These are phyloP conservation scores for Purpureocillium lavendulum DNA, from an alignment of 2,329 filamentous ascomycete species.

Conservation along the genomic window DNA sequence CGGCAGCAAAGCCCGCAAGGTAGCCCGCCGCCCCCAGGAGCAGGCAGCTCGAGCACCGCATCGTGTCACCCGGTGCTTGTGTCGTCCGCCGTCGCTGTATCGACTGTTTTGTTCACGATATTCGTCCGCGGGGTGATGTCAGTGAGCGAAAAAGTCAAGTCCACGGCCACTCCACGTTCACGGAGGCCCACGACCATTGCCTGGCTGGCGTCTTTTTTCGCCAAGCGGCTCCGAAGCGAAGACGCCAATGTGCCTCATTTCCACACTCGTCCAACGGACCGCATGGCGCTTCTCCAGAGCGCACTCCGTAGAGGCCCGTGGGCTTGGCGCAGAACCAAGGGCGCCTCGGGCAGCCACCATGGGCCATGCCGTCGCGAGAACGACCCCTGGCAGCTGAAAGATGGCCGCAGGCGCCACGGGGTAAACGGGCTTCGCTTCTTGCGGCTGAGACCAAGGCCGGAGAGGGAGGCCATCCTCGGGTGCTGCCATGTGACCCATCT, in stretches of 20 bases:
- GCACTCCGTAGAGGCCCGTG: neutral
- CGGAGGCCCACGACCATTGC: too few species aligned
- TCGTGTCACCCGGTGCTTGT: neutral
- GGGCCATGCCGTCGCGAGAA: too few species aligned
- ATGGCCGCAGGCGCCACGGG: neutral
- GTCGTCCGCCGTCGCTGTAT: neutral
- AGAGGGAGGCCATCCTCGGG: too few species aligned
- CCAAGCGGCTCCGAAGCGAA: too few species aligned
- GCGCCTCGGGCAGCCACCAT: neutral
- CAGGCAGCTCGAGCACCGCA: neutral
- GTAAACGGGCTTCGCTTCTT: too few species aligned
- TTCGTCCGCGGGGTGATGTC: neutral
- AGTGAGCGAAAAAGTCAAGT: neutral
- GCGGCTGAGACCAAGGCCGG: too few species aligned
- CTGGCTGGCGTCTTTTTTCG: too few species aligned
- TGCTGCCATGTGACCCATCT: neutral
- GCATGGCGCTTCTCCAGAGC: too few species aligned
- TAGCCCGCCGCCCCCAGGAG: neutral
- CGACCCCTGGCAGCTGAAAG: slow-evolving; percentile 1
- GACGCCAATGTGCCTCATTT: too few species aligned
- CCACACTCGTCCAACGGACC: too few species aligned
- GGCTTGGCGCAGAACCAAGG: neutral
- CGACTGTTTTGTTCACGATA: too few species aligned
- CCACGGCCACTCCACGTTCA: too few species aligned
- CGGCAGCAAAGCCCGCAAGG: neutral